Base-by-base conservation (phyloP, 2,329 filamentous ascomycete genomes). In the Ceratocystis alfenasii region DNA sequence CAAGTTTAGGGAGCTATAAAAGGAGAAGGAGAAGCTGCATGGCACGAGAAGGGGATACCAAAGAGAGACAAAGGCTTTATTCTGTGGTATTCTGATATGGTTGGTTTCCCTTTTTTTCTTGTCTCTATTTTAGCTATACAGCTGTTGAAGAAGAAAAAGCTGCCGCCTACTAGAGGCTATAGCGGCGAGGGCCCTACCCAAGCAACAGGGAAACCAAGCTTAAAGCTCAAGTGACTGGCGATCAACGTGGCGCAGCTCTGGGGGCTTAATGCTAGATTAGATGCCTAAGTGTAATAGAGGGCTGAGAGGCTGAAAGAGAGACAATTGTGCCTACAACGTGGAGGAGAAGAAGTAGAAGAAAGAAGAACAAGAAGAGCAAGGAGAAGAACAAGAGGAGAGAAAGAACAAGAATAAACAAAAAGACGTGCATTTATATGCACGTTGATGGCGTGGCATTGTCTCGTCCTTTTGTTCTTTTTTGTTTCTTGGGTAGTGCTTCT, bases 171-270 rank as follows among this genome's bases (percentile, higher is more conserved):
- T 12, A 48, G 15, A 20, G 17, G 45, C 20, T 17, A 48, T 48
- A 48, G 45, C 45, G 45, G 36, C 17, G 20, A 48, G 45, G 45
- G 17, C 45, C 20, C 6, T 20, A 30, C 20, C 50, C n/a, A 28
- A 53, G 50, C 10, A 25, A 22, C 46, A 20, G 46, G 46, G 46
- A n/a, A 20, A 50, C 46, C 46, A 50, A n/a, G 17, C 46, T 41
- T 41, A 41, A 33, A 41, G 36, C 36, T 41, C 45, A 48, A 48
- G 45, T 25, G 50, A 25, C 50, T 65, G 36, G 8, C 33, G 59
- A 62, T 62, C 59, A 41, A 41, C 20, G 59, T 62, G 59, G 59
- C 59, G 59, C 59, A 62, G 59, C 33, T 36, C 55, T 60, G 55
- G 33, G 22, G 55, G 55, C 15, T 10, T 48, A 25, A 10, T 48